Conservation (phyloP, 768 basidiomycete genomes). For the Pisolithus tinctorius region DNA sequence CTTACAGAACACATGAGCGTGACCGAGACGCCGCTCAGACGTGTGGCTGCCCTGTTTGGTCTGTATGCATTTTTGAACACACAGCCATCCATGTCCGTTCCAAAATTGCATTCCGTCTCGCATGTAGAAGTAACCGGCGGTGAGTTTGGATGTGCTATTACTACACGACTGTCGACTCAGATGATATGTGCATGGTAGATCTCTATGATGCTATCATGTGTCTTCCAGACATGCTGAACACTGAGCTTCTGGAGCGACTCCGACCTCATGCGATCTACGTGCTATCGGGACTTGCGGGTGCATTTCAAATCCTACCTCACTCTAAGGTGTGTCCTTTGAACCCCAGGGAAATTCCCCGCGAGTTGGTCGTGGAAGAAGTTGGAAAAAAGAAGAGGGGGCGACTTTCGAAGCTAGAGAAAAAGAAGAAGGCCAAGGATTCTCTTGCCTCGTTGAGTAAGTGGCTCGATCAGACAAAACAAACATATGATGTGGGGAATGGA, state of each 20-base stretch:
- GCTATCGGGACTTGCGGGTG: constrained; percentile 38
- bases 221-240: constrained; percentile 42
- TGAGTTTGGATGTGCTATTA: constrained; percentile 15
- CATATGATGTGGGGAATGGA: constrained; percentile 8
- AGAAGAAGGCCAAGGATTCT: constrained; percentile 45
- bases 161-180: neutral
- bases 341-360: constrained; percentile 64
- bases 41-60: constrained; percentile 58
- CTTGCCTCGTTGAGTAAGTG: constrained; percentile 43
- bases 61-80: constrained; percentile 65
- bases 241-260: constrained; percentile 36
- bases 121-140: constrained; percentile 59
- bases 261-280: constrained; percentile 46
- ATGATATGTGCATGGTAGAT: constrained; percentile 36
- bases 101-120: constrained; percentile 41
- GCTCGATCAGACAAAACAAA: constrained; percentile 34
- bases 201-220: constrained; percentile 41
- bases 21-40: constrained; percentile 46
- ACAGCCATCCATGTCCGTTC: constrained; percentile 52
- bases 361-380: constrained; percentile 44
- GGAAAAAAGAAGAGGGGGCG: constrained; percentile 52
- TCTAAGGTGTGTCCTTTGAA: constrained; percentile 44
- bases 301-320: constrained; percentile 57
- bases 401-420: constrained; percentile 55
- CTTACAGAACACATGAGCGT: constrained; percentile 46